A percentile compares a stretch with the other conserved stretches of the same genome.
These are phyloP conservation scores for Dianthus caryophyllus DNA, from an alignment of 148 eudicot species.

Conservation along the genomic window DNA sequence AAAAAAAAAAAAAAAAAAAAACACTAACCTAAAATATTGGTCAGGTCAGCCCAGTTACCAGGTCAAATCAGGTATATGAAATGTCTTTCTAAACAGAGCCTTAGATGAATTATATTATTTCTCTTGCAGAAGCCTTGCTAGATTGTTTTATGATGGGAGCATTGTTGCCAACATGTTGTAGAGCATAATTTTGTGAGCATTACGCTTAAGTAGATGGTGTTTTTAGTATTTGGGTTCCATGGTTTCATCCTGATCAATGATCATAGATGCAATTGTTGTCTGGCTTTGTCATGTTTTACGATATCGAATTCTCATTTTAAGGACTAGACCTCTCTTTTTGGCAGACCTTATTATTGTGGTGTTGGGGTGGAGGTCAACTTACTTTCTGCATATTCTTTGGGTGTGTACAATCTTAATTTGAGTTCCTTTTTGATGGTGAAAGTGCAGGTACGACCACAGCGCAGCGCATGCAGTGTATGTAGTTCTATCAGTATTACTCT, in stretches of 20 bases:
- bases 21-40: too few relatives aligned
- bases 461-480: slow-evolving; percentile 79
- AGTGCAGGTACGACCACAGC: slow-evolving; percentile 94
- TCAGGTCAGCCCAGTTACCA: too few relatives aligned
- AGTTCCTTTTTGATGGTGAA: slow-evolving; percentile 6
- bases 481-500: slow-evolving; percentile 62
- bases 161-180: background rate
- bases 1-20: too few relatives aligned
- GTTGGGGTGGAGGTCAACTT: background rate
- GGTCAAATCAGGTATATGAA: too few relatives aligned
- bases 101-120: background rate
- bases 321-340: background rate
- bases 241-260: background rate
- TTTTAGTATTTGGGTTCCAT: background rate
- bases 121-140: background rate
- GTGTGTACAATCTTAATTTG: slow-evolving; percentile 2
- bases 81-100: too few relatives aligned
- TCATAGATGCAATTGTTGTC: background rate
- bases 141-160: background rate
- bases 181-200: too few relatives aligned
- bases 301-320: background rate
- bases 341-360: background rate
- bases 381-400: background rate
- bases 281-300: background rate
- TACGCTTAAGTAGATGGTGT: too few relatives aligned